phyloP scores from a whole-genome alignment of 1,139 yeast genomes.

The Candida sp. region DNA sequence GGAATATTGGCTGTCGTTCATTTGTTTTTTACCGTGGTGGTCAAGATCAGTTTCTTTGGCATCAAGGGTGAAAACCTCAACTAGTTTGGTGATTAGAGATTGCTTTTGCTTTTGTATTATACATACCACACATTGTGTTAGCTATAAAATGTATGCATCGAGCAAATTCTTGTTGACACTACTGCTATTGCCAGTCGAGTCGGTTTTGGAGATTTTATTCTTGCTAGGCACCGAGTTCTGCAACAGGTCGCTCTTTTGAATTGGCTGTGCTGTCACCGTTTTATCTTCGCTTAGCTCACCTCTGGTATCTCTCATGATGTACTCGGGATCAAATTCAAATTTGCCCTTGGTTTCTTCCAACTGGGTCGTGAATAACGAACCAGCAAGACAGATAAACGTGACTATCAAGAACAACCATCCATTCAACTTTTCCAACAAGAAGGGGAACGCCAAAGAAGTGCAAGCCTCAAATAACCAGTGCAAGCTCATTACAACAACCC shows the following conservation, averaged over 20 bases:
- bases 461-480: conserved; percentile 56
- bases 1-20: conserved; percentile 41
- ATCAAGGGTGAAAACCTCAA: conserved; percentile 12
- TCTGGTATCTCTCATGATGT: conserved; percentile 6
- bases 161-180: conserved; percentile 3
- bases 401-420: conserved; percentile 50
- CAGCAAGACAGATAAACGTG: conserved; percentile 34
- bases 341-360: conserved; percentile 50
- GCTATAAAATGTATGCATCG: conserved; percentile 3
- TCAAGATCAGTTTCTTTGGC: conserved; percentile 57
- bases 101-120: no score
- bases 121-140: background rate
- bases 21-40: conserved; percentile 45
- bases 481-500: conserved; percentile 54
- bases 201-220: background rate
- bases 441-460: conserved; percentile 46
- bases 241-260: background rate
- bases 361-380: conserved; percentile 27
- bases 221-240: conserved; percentile 1
- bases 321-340: conserved; percentile 7
- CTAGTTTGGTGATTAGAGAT: background rate
- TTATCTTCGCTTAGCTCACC: conserved; percentile 4
- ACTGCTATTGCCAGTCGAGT: background rate
- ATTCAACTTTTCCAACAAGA: conserved; percentile 36
- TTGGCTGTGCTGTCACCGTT: conserved; percentile 1